Evolutionary conservation across 805 yeast species (phyloP).

Genomic region (Starmerella davenportii): DNA sequence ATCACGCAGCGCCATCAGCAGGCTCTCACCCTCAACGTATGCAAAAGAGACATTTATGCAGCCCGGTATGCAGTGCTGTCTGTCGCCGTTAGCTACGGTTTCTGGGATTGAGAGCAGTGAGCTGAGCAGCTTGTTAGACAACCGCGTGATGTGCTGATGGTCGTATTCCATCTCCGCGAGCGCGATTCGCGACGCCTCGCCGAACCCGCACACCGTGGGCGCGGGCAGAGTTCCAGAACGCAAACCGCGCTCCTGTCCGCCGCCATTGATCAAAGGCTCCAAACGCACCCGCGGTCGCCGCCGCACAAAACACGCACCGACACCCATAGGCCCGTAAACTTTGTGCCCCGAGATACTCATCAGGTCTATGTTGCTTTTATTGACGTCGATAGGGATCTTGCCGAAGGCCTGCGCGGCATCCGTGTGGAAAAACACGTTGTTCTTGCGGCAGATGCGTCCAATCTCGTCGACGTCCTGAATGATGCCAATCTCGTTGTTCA

Average conservation of each 20-base stretch:
- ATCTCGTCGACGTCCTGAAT: constrained; percentile 91
- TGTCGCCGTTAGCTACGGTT: constrained; percentile 78
- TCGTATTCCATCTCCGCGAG: constrained; percentile 57
- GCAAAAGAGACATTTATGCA: constrained; percentile 96
- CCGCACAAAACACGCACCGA: constrained; percentile 87
- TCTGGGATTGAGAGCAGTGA: constrained; percentile 70
- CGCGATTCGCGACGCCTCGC: constrained; percentile 88
- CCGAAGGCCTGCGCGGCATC: constrained; percentile 98
- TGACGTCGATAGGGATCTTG: constrained; percentile 80
- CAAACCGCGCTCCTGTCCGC: constrained; percentile 97
- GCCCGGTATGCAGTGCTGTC: constrained; percentile 60
- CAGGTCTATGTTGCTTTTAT: constrained; percentile 79
- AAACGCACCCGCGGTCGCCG: constrained; percentile 96
- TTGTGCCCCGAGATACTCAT: constrained; percentile 91
- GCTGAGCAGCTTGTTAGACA: constrained; percentile 54
- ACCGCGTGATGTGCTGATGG: constrained; percentile 43
- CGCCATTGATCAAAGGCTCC: constrained; percentile 89
- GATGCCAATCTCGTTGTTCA: constrained; percentile 95
- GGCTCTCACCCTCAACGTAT: constrained; percentile 92
- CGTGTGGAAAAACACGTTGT: constrained; percentile 90
- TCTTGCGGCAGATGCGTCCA: constrained; percentile 65
- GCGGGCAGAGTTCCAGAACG: constrained; percentile 95
- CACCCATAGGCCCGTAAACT: constrained; percentile 94
- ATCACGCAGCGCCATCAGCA: constrained; percentile 92
- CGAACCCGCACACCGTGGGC: constrained; percentile 88